Conservation (phyloP, 257 asterid species). For the Fraxinus anomala region DNA sequence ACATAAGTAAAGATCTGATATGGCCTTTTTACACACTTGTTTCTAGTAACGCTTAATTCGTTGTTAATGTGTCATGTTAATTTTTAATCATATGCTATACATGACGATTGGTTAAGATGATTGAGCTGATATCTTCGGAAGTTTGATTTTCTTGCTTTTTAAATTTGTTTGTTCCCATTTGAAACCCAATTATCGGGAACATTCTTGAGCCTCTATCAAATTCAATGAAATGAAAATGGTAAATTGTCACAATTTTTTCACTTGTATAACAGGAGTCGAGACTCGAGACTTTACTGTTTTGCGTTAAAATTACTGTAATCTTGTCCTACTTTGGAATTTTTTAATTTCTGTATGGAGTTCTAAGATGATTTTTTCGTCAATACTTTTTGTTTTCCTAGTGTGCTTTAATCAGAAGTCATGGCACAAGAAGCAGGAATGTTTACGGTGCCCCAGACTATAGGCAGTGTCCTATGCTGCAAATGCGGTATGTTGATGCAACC, state of each 20-base stretch:
- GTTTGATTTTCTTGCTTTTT: not conserved
- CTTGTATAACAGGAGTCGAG: not conserved
- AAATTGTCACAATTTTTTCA: not conserved
- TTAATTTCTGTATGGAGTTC: not conserved
- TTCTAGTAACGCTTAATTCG: not conserved
- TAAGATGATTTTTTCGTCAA: not conserved
- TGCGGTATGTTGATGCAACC: slow-evolving; percentile 7
- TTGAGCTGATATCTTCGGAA: too few species aligned
- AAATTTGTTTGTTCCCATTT: not conserved
- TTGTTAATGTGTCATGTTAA: not conserved
- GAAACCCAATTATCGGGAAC: not conserved
- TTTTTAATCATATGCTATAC: not conserved
- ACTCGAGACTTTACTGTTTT: too few species aligned
- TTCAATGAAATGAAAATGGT: not conserved
- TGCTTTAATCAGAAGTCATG: not conserved
- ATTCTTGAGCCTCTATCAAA: too few species aligned
- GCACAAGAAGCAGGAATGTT: slow-evolving; percentile 5
- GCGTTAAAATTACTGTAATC: not conserved
- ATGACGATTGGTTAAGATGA: not conserved
- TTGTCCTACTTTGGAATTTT: too few species aligned
- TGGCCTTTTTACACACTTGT: not conserved
- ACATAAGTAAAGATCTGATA: not conserved
- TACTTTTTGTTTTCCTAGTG: not conserved
- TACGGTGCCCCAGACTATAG: not conserved
- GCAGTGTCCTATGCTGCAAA: slow-evolving; percentile 8